A percentile compares a stretch with the other conserved stretches of the same genome.
Conservation (phyloP, 2,329 filamentous ascomycete species). For the Aureobasidium subglaciale region DNA sequence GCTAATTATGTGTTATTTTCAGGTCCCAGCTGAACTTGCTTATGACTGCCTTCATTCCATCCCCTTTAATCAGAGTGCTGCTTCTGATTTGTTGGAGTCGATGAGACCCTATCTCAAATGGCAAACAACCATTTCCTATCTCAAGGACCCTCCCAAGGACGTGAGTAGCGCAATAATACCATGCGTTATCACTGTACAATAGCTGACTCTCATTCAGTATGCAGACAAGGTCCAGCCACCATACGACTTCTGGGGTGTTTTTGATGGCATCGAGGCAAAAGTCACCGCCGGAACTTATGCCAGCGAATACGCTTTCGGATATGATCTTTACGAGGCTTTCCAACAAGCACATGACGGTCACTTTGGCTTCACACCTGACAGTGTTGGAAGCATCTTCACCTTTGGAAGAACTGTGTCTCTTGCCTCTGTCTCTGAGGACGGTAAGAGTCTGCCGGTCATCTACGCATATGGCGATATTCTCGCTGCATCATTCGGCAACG, state of each 20-base stretch:
- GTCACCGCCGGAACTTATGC: constrained; percentile 31
- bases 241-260: constrained; percentile 35
- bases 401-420: constrained; percentile 45
- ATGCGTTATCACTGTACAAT: neutral
- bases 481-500: constrained; percentile 33
- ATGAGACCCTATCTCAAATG: constrained; percentile 40
- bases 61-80: constrained; percentile 37
- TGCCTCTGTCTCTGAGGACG: constrained; percentile 56
- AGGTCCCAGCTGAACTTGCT: constrained; percentile 38
- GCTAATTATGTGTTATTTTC: too few species aligned
- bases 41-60: constrained; percentile 41
- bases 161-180: neutral
- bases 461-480: constrained; percentile 47
- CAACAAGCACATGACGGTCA: constrained; percentile 58
- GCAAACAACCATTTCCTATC: constrained; percentile 39
- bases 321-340: constrained; percentile 47
- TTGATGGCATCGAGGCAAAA: constrained; percentile 34
- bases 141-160: constrained; percentile 40
- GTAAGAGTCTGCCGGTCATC: constrained; percentile 50
- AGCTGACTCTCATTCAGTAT: constrained; percentile 23
- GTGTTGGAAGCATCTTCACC: constrained; percentile 45
- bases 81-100: constrained; percentile 34
- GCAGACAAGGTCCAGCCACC: constrained; percentile 38
- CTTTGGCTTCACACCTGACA: constrained; percentile 50
- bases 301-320: constrained; percentile 41